phyloP scores from a whole-genome alignment of 441 rosid genomes.

The Theobroma grandiflorum region DNA sequence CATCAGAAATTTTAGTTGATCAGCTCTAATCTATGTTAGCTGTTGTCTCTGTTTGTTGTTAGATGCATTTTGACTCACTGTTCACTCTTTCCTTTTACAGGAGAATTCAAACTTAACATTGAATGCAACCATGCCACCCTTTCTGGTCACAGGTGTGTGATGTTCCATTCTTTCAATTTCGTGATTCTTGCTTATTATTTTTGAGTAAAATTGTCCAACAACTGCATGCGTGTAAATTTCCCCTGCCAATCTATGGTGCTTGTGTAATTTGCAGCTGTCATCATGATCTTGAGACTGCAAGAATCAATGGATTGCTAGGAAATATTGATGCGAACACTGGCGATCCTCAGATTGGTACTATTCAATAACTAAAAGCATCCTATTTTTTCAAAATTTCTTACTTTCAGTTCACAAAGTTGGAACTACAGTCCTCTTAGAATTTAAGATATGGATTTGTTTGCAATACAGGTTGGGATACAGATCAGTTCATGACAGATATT shows the following conservation, averaged over 20 bases:
- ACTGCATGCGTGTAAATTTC: neutral
- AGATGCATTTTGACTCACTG: neutral
- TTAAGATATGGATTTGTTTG: conserved; percentile 24
- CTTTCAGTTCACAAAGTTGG: neutral
- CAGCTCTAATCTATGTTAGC: neutral
- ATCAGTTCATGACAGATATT: conserved; percentile 89
- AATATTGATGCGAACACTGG: conserved; percentile 98
- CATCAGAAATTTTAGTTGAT: neutral
- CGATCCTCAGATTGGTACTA: conserved; percentile 88
- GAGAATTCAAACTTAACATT: conserved; percentile 88
- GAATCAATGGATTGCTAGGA: conserved; percentile 89
- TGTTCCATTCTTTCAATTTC: neutral
- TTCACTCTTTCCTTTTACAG: conserved; percentile 41
- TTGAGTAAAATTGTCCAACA: neutral
- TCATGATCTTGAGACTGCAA: conserved; percentile 98
- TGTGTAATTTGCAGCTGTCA: conserved; percentile 66
- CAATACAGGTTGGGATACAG: conserved; percentile 94
- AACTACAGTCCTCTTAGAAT: neutral
- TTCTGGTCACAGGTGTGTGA: conserved; percentile 85
- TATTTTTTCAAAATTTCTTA: neutral
- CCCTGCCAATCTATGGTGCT: conserved; percentile 14
- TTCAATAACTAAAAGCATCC: conserved; percentile 13
- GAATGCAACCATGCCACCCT: conserved; percentile 99
- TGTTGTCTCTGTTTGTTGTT: neutral
- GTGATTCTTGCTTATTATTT: neutral